A percentile compares a stretch with the other conserved stretches of the same genome.
Evolutionary conservation across 2,329 filamentous ascomycete species (phyloP).

Genomic region (Thielaviopsis euricoi): DNA sequence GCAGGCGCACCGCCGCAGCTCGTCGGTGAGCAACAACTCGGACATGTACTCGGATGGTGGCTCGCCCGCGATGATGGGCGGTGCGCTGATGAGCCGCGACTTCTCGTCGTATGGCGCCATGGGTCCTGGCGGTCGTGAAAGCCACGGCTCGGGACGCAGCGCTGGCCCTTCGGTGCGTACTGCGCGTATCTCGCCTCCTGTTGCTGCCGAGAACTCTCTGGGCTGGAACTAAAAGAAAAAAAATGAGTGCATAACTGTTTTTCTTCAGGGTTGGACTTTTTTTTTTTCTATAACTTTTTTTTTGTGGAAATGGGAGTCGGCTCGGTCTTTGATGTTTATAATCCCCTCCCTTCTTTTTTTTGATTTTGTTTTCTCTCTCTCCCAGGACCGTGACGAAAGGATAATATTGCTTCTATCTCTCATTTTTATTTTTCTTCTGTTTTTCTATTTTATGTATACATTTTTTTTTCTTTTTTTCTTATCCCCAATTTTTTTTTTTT

Average conservation of each 20-base stretch:
- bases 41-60: conserved; percentile 35
- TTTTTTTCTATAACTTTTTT: not conserved
- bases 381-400: not conserved
- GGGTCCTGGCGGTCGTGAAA: conserved; percentile 33
- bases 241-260: conserved; percentile 11
- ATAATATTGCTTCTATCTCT: not conserved
- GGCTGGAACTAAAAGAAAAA: conserved; percentile 62
- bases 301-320: not conserved
- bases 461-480: not conserved
- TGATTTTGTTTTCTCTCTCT: conserved; percentile 1
- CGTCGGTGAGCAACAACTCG: conserved; percentile 45
- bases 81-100: conserved; percentile 42
- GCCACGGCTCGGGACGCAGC: conserved; percentile 48
- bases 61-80: conserved; percentile 53
- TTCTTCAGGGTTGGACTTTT: not conserved
- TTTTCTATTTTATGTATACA: not conserved
- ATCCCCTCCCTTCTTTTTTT: not conserved
- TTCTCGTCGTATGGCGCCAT: conserved; percentile 36
- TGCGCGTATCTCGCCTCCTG: conserved; percentile 67
- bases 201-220: conserved; percentile 85
- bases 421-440: not conserved
- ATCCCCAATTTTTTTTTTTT: too few relatives aligned
- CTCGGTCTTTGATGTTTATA: conserved; percentile 6
- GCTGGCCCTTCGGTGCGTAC: conserved; percentile 38
- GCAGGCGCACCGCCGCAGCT: conserved; percentile 58